Conservation (phyloP, 2,329 filamentous ascomycete species). For the Cadophora sp. region DNA sequence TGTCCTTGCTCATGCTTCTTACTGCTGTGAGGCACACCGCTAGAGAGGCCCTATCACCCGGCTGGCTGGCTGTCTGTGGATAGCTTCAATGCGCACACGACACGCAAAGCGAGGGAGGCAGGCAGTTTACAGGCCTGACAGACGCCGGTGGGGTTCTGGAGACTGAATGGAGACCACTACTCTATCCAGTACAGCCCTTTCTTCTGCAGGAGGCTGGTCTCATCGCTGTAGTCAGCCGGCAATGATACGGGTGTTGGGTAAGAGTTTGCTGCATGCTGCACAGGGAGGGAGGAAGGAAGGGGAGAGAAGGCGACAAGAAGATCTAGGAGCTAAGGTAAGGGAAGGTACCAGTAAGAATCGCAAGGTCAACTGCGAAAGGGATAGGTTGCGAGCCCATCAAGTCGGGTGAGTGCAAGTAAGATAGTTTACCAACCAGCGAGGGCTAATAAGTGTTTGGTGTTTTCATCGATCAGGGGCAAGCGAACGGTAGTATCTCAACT, state of each 20-base stretch:
- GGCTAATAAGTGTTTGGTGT: not conserved
- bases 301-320: not conserved
- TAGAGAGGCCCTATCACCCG: conserved; percentile 13
- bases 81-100: conserved; percentile 14
- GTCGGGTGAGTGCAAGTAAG: not conserved
- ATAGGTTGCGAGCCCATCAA: not conserved
- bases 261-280: not conserved
- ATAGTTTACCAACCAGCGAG: not conserved
- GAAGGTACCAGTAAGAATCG: not conserved
- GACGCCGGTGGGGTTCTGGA: not conserved
- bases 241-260: not conserved
- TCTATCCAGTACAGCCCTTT: not conserved
- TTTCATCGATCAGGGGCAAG: not conserved
- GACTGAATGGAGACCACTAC: not conserved
- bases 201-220: not conserved
- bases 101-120: not conserved
- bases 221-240: not conserved
- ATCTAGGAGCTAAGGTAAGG: not conserved
- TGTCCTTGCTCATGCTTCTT: conserved; percentile 14
- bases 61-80: not conserved
- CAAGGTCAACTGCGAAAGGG: not conserved
- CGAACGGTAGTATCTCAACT: not conserved
- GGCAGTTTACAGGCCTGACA: not conserved
- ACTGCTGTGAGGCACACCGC: conserved; percentile 23
- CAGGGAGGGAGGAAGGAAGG: not conserved